phyloP scores from a whole-genome alignment of 2,329 filamentous ascomycete genomes.

The Clonostachys rosea region DNA sequence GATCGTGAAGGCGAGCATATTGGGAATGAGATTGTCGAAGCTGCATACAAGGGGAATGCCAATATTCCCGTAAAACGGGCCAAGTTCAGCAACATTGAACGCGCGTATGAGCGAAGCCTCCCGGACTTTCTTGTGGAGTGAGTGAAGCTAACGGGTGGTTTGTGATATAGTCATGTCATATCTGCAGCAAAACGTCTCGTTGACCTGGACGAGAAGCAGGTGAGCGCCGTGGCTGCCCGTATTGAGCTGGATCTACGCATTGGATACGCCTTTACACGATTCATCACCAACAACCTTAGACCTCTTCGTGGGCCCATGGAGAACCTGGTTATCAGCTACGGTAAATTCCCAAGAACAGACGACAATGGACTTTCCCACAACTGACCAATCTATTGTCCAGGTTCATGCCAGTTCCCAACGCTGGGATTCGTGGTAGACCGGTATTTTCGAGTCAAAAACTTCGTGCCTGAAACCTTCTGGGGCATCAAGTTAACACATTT shows the following conservation, averaged over 20 bases:
- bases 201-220: constrained; percentile 77
- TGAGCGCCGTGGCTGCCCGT: constrained; percentile 79
- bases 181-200: constrained; percentile 74
- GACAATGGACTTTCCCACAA: no score
- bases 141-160: constrained; percentile 1
- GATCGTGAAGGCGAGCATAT: constrained; percentile 98
- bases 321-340: constrained; percentile 73
- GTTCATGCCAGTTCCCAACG: constrained; percentile 93
- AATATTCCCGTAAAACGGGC: constrained; percentile 78
- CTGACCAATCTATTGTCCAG: constrained; percentile 29
- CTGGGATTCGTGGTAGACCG: constrained; percentile 95
- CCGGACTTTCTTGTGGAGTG: no score
- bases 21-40: constrained; percentile 80
- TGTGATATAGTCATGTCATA: constrained; percentile 67
- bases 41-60: constrained; percentile 70
- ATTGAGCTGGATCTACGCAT: constrained; percentile 93
- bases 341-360: constrained; percentile 32
- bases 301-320: constrained; percentile 63
- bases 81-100: constrained; percentile 92
- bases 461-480: constrained; percentile 92
- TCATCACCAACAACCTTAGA: constrained; percentile 77
- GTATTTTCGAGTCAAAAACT: constrained; percentile 91
- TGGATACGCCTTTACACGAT: constrained; percentile 86
- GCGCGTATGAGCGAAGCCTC: constrained; percentile 54
- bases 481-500: constrained; percentile 78